Conservation (phyloP, 2,329 filamentous ascomycete species). For the Aspergillus sojae region DNA sequence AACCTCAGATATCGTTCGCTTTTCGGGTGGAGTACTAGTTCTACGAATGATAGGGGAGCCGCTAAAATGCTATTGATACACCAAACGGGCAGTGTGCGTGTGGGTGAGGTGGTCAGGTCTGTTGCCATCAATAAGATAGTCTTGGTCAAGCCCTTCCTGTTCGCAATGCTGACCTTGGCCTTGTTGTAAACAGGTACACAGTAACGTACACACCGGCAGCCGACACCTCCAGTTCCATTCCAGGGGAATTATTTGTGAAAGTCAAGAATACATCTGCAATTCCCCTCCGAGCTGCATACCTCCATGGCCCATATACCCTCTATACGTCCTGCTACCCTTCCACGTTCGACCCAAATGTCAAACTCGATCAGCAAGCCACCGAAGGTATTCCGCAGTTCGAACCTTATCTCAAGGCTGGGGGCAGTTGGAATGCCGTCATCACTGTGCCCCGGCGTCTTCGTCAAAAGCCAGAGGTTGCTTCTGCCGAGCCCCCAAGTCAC, state of each 20-base stretch:
- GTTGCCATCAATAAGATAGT: slow-evolving; percentile 18
- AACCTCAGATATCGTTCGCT: slow-evolving; percentile 34
- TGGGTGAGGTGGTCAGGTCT: slow-evolving; percentile 90
- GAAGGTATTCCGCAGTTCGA: slow-evolving; percentile 89
- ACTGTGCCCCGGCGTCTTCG: slow-evolving; percentile 78
- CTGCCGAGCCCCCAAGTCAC: slow-evolving; percentile 35
- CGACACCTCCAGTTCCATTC: slow-evolving; percentile 88
- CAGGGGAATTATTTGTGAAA: slow-evolving; percentile 76
- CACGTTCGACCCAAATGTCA: slow-evolving; percentile 79
- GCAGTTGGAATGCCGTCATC: slow-evolving; percentile 79
- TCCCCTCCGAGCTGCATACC: slow-evolving; percentile 88
- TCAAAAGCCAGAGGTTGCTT: slow-evolving; percentile 50
- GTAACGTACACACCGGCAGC: slow-evolving; percentile 87
- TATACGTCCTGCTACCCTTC: slow-evolving; percentile 84
- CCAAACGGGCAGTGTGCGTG: slow-evolving; percentile 87
- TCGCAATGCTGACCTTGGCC: slow-evolving; percentile 5
- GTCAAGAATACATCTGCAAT: slow-evolving; percentile 92
- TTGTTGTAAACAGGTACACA: slow-evolving; percentile 59
- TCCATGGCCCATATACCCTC: slow-evolving; percentile 92
- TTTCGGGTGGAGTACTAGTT: slow-evolving; percentile 37
- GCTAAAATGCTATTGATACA: slow-evolving; percentile 81
- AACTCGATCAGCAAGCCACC: slow-evolving; percentile 68
- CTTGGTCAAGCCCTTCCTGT: background rate
- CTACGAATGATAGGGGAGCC: slow-evolving; percentile 24
- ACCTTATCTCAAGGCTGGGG: slow-evolving; percentile 93